Evolutionary conservation across 2,329 filamentous ascomycete species (phyloP), one percentile per base, ranked within the genome.

Genomic region (Exophiala sideris): DNA sequence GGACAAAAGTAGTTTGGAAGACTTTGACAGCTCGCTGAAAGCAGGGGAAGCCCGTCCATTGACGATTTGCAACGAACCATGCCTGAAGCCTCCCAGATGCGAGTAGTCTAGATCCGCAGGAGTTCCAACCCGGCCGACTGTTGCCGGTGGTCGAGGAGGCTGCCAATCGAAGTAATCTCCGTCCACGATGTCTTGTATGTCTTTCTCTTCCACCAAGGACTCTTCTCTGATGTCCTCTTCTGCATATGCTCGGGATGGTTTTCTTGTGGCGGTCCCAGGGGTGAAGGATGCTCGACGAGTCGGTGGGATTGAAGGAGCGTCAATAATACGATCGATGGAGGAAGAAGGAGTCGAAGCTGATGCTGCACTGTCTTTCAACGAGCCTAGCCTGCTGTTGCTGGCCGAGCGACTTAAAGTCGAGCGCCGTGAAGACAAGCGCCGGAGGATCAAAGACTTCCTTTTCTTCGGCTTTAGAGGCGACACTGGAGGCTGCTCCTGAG

Each of bases 21-120:
- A 20, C 29, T 57, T 60, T 7, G 62, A 62, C 4, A 57, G 32
- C 24, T 64, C 62, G 33, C 62, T 64, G n/a, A 58, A 50, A n/a
- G 62, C 52, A 29, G 63, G 63, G 11, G 63, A 65, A 1, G 62
- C 56, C 33, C 60, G 52, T 21, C 63, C 63, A 45, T 65, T 65
- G 47, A 60, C 56, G 32, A 65, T 57, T n/a, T 58, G 61, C 21
- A 65, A 48, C 20, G 59, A 60, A 5, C 62, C 62, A 18, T 59
- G 54, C 33, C 52, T 50, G 10, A 65, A 39, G 5, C 56, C 45
- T 6, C 53, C 63, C 20, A 65, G 52, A 33, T 64, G 57, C 29
- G 58, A 54, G 47, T 62, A 64, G 14, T 58, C 57, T 12, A 65
- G 52, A 34, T 59, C 56, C 36, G 52, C 48, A 29, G 63, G 63